Evolutionary conservation across 371 early-diverging fungal genomes (phyloP).

Genomic region (Mortierella sp.): DNA sequence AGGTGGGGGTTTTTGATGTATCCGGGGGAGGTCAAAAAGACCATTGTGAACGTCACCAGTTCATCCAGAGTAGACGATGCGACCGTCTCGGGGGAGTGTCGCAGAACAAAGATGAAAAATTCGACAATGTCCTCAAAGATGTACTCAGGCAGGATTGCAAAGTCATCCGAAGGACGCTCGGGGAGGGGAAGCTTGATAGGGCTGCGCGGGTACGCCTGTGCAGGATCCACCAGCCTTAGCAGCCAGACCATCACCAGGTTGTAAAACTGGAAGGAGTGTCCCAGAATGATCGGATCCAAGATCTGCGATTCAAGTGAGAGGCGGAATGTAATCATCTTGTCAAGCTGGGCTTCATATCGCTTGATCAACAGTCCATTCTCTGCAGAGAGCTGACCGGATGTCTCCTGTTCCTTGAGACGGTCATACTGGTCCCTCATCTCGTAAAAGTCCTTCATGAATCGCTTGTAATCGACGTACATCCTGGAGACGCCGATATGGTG

Average conservation of each 20-base stretch:
- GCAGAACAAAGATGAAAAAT: conserved; percentile 75
- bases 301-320: conserved; percentile 84
- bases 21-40: conserved; percentile 80
- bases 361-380: conserved; percentile 69
- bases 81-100: conserved; percentile 74
- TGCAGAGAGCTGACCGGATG: conserved; percentile 59
- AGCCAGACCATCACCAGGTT: conserved; percentile 89
- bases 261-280: conserved; percentile 79
- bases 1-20: conserved; percentile 95
- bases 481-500: conserved; percentile 88
- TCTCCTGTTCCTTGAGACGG: conserved; percentile 65
- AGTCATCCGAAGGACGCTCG: conserved; percentile 64
- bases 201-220: conserved; percentile 63
- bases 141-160: conserved; percentile 93
- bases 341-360: conserved; percentile 66
- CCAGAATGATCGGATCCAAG: conserved; percentile 76
- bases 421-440: conserved; percentile 74
- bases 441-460: conserved; percentile 73
- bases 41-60: conserved; percentile 83
- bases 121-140: conserved; percentile 91
- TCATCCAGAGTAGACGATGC: conserved; percentile 74
- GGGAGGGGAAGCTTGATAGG: conserved; percentile 66
- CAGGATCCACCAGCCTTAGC: conserved; percentile 72
- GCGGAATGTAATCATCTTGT: conserved; percentile 72
- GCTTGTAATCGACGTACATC: conserved; percentile 75